Base-by-base conservation (phyloP, 2,329 filamentous ascomycete species). In the Ophiocordyceps polyrhachis-furcata region DNA sequence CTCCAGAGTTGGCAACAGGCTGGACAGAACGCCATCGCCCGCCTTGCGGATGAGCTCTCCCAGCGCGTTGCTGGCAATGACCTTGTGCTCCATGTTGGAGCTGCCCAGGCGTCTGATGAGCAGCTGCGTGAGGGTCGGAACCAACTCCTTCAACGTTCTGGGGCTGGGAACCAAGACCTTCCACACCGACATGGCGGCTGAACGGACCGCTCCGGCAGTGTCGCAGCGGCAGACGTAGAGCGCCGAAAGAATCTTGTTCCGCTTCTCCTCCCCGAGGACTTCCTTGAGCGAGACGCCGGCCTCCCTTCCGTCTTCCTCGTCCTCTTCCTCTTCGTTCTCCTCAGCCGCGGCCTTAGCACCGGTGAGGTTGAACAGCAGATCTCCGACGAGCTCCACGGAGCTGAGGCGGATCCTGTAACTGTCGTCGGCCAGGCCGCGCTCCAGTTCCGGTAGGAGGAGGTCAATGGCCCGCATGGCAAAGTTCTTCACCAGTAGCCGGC, bases 161-260 rank as follows among this genome's bases (percentile, higher is more conserved):
- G 91, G 91, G 48, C 83, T 89, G 47, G 89, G 84, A 42, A 98
- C 91, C 56, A 96, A 70, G 48, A 88, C 88, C 67, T 98, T 98
- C 91, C 91, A 98, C 42, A 98, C 89, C 52, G 77, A 76, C 57
- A 96, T 80, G 29, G 93, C 88, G 40, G 89, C 89, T 43, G 83
- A 79, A 48, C 89, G 85, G 45, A 98, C 91, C 46, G 93, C 71
- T 44, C 82, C 84, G 48, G 91, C 88, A 29, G 93, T 98, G 69
- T 98, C 91, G 67, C 87, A 93, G 50, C 93, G 84, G 65, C 91
- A 96, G 51, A 98, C 93, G 60, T 96, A 98, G 43, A 98, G 71
- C 6, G 89, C 85, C n/a, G 91, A 95, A 19, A 98, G 72, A 21
- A 98, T 88, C 65, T 89, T 94, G 72, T 98, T 93, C 48, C 91